Evolutionary conservation across 2,329 filamentous ascomycete genomes (phyloP), one percentile per base, ranked within the genome.

Genomic region (Clonostachys byssicola): DNA sequence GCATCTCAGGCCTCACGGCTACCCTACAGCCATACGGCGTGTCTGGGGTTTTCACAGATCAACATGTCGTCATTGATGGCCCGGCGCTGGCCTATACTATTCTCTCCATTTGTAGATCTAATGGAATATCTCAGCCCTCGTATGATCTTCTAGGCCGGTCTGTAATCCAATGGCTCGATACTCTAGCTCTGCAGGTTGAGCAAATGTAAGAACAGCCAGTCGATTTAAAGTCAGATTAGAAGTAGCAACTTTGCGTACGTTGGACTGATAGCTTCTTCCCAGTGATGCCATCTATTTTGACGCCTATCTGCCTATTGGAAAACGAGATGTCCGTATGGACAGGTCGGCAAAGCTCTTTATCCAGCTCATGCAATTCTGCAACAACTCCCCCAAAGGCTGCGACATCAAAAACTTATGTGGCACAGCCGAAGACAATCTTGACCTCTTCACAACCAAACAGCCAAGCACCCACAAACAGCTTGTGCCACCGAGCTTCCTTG

Each of bases 271-370:
- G 23, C 3, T 39, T 18, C 10, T 39, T 18, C 6, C 7, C 12
- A 62, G 62, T 42, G 69, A 80, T 49, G 81, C 76, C 42, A 87
- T 96, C 46, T 91, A 86, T 61, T 96, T 97, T 57, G 92, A 97
- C 63, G 91, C 91, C 13, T 85, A 81, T 47, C 74, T 97, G 1
- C 92, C 92, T 1, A 49, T 62, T 0, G 64, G 72, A 5, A 96
- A 96, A 60, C 73, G 76, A 34, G 61, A 68, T 0, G 80, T 82
- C 7, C 79, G 90, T 5, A 67, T 84, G 44, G 64, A 75, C 10
- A 77, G 90, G 34, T 71, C 88, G 35, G 70, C 81, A 44, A 74
- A 71, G 17, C 79, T 74, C 18, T 79, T 86, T 8, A 66, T 68
- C 5, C 74, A 79, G 18, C 67, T 92, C 38, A 41, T 44, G 13